Percentiles rank a stretch among this genome's conserved stretches.
phyloP scores from a whole-genome alignment of 2,329 filamentous ascomycete species.

The Metarhizium sp. region DNA sequence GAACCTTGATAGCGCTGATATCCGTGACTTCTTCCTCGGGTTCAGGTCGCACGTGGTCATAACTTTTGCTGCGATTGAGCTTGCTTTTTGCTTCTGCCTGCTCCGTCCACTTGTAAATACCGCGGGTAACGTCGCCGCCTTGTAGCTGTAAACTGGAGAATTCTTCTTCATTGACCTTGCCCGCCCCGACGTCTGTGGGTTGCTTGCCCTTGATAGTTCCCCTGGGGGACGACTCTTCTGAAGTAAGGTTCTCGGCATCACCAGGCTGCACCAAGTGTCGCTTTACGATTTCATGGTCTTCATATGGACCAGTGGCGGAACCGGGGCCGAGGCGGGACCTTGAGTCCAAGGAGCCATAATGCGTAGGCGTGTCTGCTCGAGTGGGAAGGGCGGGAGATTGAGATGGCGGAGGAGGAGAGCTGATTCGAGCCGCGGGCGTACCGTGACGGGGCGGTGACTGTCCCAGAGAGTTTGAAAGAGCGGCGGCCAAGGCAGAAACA shows the following conservation, averaged over 20 bases:
- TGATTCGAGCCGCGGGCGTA: slow-evolving; percentile 49
- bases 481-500: slow-evolving; percentile 79
- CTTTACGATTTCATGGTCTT: slow-evolving; percentile 86
- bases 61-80: slow-evolving; percentile 77
- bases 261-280: slow-evolving; percentile 73
- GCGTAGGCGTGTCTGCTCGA: slow-evolving; percentile 50
- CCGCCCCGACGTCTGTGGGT: slow-evolving; percentile 26
- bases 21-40: slow-evolving; percentile 74
- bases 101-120: slow-evolving; percentile 95
- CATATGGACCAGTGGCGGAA: slow-evolving; percentile 47
- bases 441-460: slow-evolving; percentile 62
- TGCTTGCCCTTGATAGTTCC: slow-evolving; percentile 47
- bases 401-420: slow-evolving; percentile 41
- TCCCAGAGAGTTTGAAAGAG: slow-evolving; percentile 67
- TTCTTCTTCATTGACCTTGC: slow-evolving; percentile 57
- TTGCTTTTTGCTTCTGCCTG: slow-evolving; percentile 65
- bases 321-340: slow-evolving; percentile 43
- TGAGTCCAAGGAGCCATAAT: slow-evolving; percentile 79
- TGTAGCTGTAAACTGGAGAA: slow-evolving; percentile 92
- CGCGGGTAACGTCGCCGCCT: slow-evolving; percentile 86
- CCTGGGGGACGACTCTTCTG: slow-evolving; percentile 35
- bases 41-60: slow-evolving; percentile 65
- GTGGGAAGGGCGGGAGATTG: slow-evolving; percentile 25
- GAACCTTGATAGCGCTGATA: slow-evolving; percentile 84
- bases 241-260: slow-evolving; percentile 33